Base-by-base conservation (phyloP, 345 rosid genomes). In the Erodium maritimum region DNA sequence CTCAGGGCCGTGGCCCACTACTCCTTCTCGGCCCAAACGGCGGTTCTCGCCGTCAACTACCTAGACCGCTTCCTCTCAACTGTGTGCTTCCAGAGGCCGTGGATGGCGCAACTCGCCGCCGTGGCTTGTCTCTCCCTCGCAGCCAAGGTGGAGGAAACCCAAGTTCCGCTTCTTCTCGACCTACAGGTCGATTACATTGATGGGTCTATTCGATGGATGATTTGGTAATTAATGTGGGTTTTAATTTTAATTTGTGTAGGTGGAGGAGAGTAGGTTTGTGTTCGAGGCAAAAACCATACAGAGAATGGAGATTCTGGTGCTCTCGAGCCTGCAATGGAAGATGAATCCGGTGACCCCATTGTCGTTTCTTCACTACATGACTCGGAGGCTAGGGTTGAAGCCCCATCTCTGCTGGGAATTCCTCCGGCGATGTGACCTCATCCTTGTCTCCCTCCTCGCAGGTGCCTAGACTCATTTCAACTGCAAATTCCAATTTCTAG, bases 91-190 rank as follows among this genome's bases (percentile, higher is more conserved):
- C 73, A 66, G 55, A 57, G 57, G 64, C 90, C 83, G 25, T 81
- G 95, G 90, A 71, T 62, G 86, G 62, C 67, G 59, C 90, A 84
- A 63, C 80, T 87, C 16, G 70, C 74, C 20, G 86, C 90, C 23
- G 86, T 87, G 52, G 83, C 90, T 65, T 84, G 90, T 65, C 73
- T 87, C 46, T 84, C 95, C 34, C 71, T 87, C 17, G 88, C 90
- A 0, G 95, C 95, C 57, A 68, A 68, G 62, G 71, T 68, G 54
- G 71, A 68, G 66, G 71, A 68, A 58, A 68, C 67, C 23, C 61
- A 72, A 54, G 95, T 78, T 22, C 88, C 90, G 19, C 79, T 82
- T 60, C 61, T 87, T 17, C 56, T 79, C 55, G 88, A 84, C 71
- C 75, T 87, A 20, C 95, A 84, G 72, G 94, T 42, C 13, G 45